Conservation (phyloP, 2,329 filamentous ascomycete species). For the Raffaelea albimanens region DNA sequence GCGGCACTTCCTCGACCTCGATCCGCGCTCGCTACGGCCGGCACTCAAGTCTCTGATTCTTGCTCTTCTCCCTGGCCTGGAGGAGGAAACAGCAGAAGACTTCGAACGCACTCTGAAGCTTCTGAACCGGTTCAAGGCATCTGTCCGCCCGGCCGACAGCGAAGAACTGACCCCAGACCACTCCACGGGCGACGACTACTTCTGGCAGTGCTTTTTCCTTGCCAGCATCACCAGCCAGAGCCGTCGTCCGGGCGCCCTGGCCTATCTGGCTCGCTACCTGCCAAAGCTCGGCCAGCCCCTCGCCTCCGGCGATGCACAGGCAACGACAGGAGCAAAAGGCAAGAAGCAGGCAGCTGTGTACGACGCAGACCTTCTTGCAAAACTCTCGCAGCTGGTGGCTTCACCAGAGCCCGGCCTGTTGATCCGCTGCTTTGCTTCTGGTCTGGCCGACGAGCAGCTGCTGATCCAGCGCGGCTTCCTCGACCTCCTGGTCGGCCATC, state of each 20-base stretch:
- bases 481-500: constrained; percentile 80
- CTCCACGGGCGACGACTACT: constrained; percentile 69
- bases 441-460: constrained; percentile 76
- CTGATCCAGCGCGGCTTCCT: constrained; percentile 91
- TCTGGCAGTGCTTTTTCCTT: constrained; percentile 97
- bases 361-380: constrained; percentile 38
- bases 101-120: constrained; percentile 81
- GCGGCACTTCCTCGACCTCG: constrained; percentile 63
- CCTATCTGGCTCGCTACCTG: constrained; percentile 71
- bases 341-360: constrained; percentile 18
- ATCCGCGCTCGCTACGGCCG: constrained; percentile 64
- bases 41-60: constrained; percentile 86
- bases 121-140: constrained; percentile 65
- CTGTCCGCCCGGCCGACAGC: constrained; percentile 47
- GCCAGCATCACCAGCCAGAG: constrained; percentile 84
- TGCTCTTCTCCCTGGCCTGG: constrained; percentile 79
- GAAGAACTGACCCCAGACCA: constrained; percentile 41
- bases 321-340: constrained; percentile 14
- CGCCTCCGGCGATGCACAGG: constrained; percentile 20
- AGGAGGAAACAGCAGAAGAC: constrained; percentile 95
- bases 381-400: constrained; percentile 58
- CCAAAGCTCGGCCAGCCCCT: constrained; percentile 54
- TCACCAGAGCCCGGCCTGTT: constrained; percentile 86
- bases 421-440: constrained; percentile 84
- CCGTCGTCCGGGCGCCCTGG: constrained; percentile 75